Conservation (phyloP, 352 stramenopile genomes). For the Globisporangium emineosum region DNA sequence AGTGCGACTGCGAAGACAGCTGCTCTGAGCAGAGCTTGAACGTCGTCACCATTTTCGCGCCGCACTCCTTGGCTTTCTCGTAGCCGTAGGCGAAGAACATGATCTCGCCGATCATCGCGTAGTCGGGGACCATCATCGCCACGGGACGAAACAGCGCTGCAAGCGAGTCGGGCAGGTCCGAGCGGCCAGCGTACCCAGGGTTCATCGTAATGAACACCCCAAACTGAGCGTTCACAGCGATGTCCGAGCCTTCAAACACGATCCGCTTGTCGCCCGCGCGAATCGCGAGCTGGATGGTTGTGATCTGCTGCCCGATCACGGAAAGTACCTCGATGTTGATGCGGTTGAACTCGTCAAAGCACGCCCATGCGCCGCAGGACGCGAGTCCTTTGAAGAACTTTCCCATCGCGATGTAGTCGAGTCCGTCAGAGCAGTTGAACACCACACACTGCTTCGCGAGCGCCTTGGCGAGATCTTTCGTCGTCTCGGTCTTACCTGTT, state of each 20-base stretch:
- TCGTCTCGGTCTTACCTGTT: conserved; percentile 96
- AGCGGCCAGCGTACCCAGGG: conserved; percentile 82
- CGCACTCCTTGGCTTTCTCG: conserved; percentile 76
- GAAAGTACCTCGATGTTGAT: conserved; percentile 89
- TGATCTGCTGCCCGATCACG: conserved; percentile 88
- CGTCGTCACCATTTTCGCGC: conserved; percentile 86
- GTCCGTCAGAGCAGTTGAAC: conserved; percentile 92
- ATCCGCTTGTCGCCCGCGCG: conserved; percentile 80
- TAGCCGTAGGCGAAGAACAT: conserved; percentile 90
- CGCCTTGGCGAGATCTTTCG: conserved; percentile 94
- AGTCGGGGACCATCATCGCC: conserved; percentile 92
- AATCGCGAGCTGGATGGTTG: conserved; percentile 89
- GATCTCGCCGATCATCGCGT: conserved; percentile 88
- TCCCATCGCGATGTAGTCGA: conserved; percentile 94
- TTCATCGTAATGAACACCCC: conserved; percentile 93
- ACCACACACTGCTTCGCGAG: conserved; percentile 95
- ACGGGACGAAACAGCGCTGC: conserved; percentile 84
- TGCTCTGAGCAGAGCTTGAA: conserved; percentile 90
- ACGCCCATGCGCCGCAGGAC: conserved; percentile 91
- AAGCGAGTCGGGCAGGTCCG: conserved; percentile 84
- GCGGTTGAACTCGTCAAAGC: conserved; percentile 90
- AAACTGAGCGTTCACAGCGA: conserved; percentile 91
- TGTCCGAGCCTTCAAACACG: conserved; percentile 94
- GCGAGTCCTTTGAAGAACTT: conserved; percentile 95
- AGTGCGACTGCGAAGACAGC: conserved; percentile 87